phyloP scores from a whole-genome alignment of 1,284 basidiomycete species.

The Athelia sp. region DNA sequence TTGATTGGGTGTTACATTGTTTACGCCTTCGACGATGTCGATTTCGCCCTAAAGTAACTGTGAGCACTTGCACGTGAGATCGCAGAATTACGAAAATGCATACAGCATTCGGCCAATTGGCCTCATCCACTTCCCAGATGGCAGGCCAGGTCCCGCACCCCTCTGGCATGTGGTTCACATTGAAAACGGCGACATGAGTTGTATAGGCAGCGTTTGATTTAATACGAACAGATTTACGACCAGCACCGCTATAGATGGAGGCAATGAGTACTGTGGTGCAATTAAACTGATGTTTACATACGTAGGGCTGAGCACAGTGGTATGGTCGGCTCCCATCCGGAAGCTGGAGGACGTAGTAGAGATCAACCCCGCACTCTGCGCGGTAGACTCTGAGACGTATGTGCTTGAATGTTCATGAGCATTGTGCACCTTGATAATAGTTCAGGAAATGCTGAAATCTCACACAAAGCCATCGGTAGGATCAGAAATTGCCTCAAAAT shows the following conservation, averaged over 20 bases:
- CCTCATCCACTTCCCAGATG: slow-evolving; percentile 44
- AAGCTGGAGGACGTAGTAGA: slow-evolving; percentile 24
- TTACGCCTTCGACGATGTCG: slow-evolving; percentile 69
- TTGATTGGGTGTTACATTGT: slow-evolving; percentile 48
- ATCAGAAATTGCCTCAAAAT: slow-evolving; percentile 22
- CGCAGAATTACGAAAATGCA: too few relatives aligned
- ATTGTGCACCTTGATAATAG: not conserved
- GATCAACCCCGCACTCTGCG: slow-evolving; percentile 25
- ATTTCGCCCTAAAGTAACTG: slow-evolving; percentile 53
- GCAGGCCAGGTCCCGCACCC: slow-evolving; percentile 45
- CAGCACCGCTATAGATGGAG: slow-evolving; percentile 14
- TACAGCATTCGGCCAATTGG: slow-evolving; percentile 47
- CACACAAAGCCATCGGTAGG: slow-evolving; percentile 32
- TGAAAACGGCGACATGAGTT: slow-evolving; percentile 22
- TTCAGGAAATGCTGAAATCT: slow-evolving; percentile 3
- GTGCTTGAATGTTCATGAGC: slow-evolving; percentile 20
- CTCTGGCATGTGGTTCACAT: slow-evolving; percentile 42
- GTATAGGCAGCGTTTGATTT: slow-evolving; percentile 19
- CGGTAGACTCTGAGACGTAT: slow-evolving; percentile 26
- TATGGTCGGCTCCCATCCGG: slow-evolving; percentile 29
- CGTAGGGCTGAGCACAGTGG: slow-evolving; percentile 14
- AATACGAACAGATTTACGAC: slow-evolving; percentile 22
- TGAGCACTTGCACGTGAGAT: too few relatives aligned
- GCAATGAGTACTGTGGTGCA: not conserved
- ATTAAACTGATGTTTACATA: not conserved